phyloP scores from a whole-genome alignment of 176 grass and related monocot genomes.

The Carex pumila region DNA sequence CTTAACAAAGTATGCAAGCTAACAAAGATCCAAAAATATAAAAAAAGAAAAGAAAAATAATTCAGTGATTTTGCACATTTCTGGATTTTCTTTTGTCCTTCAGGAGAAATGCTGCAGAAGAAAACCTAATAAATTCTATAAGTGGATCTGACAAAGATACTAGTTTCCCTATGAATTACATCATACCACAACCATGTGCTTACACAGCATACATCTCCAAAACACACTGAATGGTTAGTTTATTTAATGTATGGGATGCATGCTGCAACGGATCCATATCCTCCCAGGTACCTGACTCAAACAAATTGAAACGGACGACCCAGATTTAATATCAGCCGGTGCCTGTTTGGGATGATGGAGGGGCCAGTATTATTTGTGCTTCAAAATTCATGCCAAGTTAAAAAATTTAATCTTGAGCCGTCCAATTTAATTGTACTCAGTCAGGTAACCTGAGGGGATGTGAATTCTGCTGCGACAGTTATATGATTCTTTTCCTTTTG shows the following conservation, averaged over 20 bases:
- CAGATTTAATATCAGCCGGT: too few relatives aligned
- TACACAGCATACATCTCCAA: background rate
- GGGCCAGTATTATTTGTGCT: too few relatives aligned
- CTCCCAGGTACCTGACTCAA: too few relatives aligned
- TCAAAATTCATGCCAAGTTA: too few relatives aligned
- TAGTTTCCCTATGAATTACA: background rate
- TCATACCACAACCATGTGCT: background rate
- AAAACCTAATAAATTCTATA: background rate
- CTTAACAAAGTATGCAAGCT: conserved; percentile 91
- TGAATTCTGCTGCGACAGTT: background rate
- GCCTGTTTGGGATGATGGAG: too few relatives aligned
- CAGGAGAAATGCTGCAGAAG: background rate
- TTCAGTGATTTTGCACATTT: background rate
- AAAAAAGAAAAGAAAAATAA: background rate
- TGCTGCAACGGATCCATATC: too few relatives aligned
- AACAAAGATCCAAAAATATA: conserved; percentile 14
- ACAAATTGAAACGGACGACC: too few relatives aligned
- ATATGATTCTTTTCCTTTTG: background rate
- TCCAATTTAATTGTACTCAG: too few relatives aligned
- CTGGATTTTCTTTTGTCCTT: background rate
- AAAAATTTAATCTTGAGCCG: too few relatives aligned
- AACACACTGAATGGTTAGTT: too few relatives aligned
- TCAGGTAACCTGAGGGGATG: too few relatives aligned
- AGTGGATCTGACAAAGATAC: background rate
- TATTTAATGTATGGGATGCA: too few relatives aligned